Evolutionary conservation across 2,329 filamentous ascomycete genomes (phyloP).

Genomic region (Aspergillus calidoustus): DNA sequence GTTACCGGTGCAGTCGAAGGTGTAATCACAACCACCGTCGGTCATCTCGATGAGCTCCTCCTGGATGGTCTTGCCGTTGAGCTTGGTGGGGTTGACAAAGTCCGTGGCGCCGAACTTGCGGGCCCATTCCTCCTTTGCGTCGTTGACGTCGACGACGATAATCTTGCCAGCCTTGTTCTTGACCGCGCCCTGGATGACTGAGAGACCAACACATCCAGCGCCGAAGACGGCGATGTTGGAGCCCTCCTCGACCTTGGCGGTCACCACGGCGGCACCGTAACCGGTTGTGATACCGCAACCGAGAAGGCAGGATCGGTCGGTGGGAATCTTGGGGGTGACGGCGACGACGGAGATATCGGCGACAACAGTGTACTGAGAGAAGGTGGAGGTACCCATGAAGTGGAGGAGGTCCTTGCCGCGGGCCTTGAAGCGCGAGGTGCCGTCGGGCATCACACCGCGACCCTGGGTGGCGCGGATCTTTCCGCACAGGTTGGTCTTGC

Average conservation of each 20-base stretch:
- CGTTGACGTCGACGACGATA: constrained; percentile 78
- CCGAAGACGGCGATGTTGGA: constrained; percentile 92
- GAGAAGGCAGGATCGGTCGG: constrained; percentile 94
- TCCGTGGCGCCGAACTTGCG: constrained; percentile 95
- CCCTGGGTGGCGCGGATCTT: constrained; percentile 98
- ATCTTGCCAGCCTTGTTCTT: constrained; percentile 73
- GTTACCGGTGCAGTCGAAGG: constrained; percentile 98
- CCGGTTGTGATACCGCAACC: constrained; percentile 99
- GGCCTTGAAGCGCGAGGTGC: constrained; percentile 90
- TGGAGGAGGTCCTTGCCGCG: constrained; percentile 94
- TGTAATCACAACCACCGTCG: constrained; percentile 97
- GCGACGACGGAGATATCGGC: constrained; percentile 98
- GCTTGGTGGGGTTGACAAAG: constrained; percentile 90
- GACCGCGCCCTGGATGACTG: constrained; percentile 91
- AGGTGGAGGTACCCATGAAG: constrained; percentile 99
- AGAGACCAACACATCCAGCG: constrained; percentile 92
- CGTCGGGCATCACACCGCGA: constrained; percentile 95
- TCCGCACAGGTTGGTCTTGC: constrained; percentile 98
- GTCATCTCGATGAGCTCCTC: constrained; percentile 97
- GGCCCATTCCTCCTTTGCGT: constrained; percentile 86
- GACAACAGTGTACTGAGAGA: constrained; percentile 98
- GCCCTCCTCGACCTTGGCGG: constrained; percentile 87
- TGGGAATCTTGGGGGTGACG: constrained; percentile 85
- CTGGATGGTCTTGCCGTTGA: constrained; percentile 77
- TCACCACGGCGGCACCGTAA: constrained; percentile 93